Evolutionary conservation across 805 yeast species (phyloP).

Genomic region (Nematodospora valgi): DNA sequence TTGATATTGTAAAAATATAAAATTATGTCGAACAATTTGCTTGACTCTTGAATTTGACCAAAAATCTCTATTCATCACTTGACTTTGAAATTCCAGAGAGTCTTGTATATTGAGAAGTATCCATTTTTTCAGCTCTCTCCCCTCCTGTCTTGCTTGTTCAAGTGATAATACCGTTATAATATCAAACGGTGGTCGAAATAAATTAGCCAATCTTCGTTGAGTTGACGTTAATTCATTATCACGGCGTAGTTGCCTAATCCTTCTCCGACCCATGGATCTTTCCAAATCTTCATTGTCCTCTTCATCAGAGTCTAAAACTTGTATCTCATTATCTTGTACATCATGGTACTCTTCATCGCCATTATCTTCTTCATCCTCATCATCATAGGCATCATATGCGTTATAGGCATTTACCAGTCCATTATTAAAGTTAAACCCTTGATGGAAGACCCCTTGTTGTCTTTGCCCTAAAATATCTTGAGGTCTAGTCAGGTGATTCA

Average conservation of each 20-base stretch:
- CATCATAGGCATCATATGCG: conserved; percentile 18
- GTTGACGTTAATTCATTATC: conserved; percentile 41
- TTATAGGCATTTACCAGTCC: conserved; percentile 23
- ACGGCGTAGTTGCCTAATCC: conserved; percentile 19
- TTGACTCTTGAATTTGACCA: conserved; percentile 77
- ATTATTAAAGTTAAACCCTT: conserved; percentile 42
- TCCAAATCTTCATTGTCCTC: conserved; percentile 25
- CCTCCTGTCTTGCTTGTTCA: conserved; percentile 71
- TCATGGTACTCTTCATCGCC: conserved; percentile 24
- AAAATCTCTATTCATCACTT: conserved; percentile 85
- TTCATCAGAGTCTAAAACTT: conserved; percentile 33
- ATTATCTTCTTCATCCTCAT: conserved; percentile 23
- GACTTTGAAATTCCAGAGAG: conserved; percentile 79
- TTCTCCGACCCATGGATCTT: conserved; percentile 24
- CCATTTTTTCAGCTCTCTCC: conserved; percentile 70
- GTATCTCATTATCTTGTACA: conserved; percentile 26
- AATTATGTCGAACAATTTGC: conserved; percentile 58
- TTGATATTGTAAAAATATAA: conserved; percentile 83
- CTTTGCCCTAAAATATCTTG: conserved; percentile 49
- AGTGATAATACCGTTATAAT: conserved; percentile 64
- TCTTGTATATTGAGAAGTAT: conserved; percentile 87
- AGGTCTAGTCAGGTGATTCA: no score
- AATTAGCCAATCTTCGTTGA: conserved; percentile 69
- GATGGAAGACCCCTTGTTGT: conserved; percentile 58
- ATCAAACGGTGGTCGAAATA: conserved; percentile 94